These are phyloP conservation scores for Infundibulicybe gibba DNA, from an alignment of 768 basidiomycete species.

Conservation along the genomic window DNA sequence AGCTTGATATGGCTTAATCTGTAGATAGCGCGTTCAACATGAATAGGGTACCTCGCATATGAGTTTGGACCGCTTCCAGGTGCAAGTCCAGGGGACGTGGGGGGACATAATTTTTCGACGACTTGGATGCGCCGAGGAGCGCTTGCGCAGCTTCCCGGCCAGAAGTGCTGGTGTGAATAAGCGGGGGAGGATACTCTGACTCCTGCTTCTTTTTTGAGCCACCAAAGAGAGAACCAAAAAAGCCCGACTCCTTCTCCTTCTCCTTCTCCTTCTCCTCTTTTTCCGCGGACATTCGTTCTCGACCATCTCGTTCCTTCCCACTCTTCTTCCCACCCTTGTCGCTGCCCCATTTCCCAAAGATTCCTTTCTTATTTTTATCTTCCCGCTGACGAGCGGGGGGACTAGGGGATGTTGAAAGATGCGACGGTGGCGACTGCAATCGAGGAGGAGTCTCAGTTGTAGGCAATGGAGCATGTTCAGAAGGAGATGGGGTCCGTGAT, in stretches of 20 bases:
- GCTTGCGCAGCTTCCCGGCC: constrained; percentile 88
- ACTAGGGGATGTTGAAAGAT: constrained; percentile 23
- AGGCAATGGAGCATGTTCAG: constrained; percentile 24
- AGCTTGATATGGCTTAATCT: constrained; percentile 97
- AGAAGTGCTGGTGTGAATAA: constrained; percentile 34
- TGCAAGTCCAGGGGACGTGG: constrained; percentile 55
- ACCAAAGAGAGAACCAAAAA: constrained; percentile 91
- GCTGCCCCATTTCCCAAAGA: constrained; percentile 65
- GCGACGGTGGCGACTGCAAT: constrained; percentile 24
- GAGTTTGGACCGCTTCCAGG: constrained; percentile 38
- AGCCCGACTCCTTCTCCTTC: constrained; percentile 74
- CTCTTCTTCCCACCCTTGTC: constrained; percentile 55
- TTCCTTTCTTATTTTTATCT: constrained; percentile 72
- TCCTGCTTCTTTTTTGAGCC: constrained; percentile 87
- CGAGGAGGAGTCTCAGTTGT: constrained; percentile 21
- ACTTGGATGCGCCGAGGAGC: constrained; percentile 79
- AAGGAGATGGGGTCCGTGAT: constrained; percentile 62
- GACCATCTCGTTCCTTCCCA: constrained; percentile 28
- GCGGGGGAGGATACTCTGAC: constrained; percentile 29
- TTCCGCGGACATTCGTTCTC: constrained; percentile 32
- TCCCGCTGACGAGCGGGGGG: constrained; percentile 42
- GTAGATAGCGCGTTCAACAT: constrained; percentile 98
- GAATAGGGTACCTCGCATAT: constrained; percentile 89
- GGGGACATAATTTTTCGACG: constrained; percentile 64
- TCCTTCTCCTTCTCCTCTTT: constrained; percentile 45